Conservation (phyloP, 441 rosid species). For the Gossypium schwendimanii region DNA sequence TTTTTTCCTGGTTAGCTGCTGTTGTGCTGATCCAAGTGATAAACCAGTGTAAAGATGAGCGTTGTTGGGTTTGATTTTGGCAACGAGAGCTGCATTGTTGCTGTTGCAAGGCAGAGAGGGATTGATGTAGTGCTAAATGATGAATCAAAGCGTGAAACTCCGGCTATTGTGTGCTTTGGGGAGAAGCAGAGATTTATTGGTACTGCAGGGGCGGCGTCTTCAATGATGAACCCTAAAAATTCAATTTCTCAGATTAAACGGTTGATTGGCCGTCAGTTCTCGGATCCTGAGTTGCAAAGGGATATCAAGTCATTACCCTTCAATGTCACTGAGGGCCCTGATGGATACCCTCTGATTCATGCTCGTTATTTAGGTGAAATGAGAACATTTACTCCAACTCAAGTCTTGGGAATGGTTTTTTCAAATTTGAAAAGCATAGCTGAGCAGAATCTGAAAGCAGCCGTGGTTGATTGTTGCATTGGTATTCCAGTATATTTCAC, state of each 20-base stretch:
- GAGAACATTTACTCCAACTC: slow-evolving; percentile 76
- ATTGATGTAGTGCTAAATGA: slow-evolving; percentile 95
- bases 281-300: slow-evolving; percentile 90
- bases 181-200: slow-evolving; percentile 95
- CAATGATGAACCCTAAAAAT: slow-evolving; percentile 91
- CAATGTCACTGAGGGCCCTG: slow-evolving; percentile 66
- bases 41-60: slow-evolving; percentile 48
- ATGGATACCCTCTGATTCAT: slow-evolving; percentile 83
- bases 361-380: slow-evolving; percentile 73
- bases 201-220: slow-evolving; percentile 93
- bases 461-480: slow-evolving; percentile 90
- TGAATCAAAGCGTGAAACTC: slow-evolving; percentile 97
- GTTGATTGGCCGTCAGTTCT: slow-evolving; percentile 66
- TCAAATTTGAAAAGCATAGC: slow-evolving; percentile 80
- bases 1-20: too few species aligned
- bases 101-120: slow-evolving; percentile 94
- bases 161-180: slow-evolving; percentile 90
- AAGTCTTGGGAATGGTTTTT: slow-evolving; percentile 80
- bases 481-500: slow-evolving; percentile 94
- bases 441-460: slow-evolving; percentile 72
- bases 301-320: slow-evolving; percentile 76
- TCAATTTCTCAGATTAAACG: slow-evolving; percentile 88
- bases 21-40: neutral
- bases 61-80: slow-evolving; percentile 97
- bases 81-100: slow-evolving; percentile 85